These are phyloP conservation scores for Cladorrhinum samala DNA, from an alignment of 495 filamentous ascomycete genomes.

Conservation along the genomic window DNA sequence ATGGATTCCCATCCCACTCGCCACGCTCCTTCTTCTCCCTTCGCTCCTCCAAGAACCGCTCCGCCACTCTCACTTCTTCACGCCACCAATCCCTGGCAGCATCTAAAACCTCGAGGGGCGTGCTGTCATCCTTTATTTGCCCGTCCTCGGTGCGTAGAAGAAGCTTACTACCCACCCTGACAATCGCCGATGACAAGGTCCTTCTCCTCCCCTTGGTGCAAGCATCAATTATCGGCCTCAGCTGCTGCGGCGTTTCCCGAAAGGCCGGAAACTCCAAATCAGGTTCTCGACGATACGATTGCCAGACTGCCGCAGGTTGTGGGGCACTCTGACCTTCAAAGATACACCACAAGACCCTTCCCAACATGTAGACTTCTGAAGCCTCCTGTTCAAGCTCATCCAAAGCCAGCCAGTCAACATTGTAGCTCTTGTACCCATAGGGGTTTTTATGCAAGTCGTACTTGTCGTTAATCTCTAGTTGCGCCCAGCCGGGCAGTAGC, in stretches of 20 bases:
- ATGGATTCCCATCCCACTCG: slow-evolving; percentile 40
- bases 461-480: slow-evolving; percentile 28
- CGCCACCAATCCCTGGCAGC: slow-evolving; percentile 37
- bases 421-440: slow-evolving; percentile 36
- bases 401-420: slow-evolving; percentile 41
- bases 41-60: slow-evolving; percentile 32
- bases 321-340: slow-evolving; percentile 45
- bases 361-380: slow-evolving; percentile 48
- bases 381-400: slow-evolving; percentile 40
- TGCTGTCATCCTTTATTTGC: slow-evolving; percentile 5
- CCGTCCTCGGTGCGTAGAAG: slow-evolving; percentile 20
- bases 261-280: slow-evolving; percentile 43
- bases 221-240: slow-evolving; percentile 35
- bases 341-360: slow-evolving; percentile 46
- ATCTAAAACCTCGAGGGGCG: slow-evolving; percentile 22
- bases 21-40: slow-evolving; percentile 25
- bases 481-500: slow-evolving; percentile 35
- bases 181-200: slow-evolving; percentile 29
- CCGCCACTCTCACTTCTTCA: slow-evolving; percentile 34
- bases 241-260: slow-evolving; percentile 28
- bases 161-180: slow-evolving; percentile 33
- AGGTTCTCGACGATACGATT: slow-evolving; percentile 42
- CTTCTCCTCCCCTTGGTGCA: slow-evolving; percentile 40
- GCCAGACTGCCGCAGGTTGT: slow-evolving; percentile 42
- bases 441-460: slow-evolving; percentile 17